A percentile compares a stretch with the other conserved stretches of the same genome.
Conservation (phyloP, 768 basidiomycete species). For the Mycena floridula region DNA sequence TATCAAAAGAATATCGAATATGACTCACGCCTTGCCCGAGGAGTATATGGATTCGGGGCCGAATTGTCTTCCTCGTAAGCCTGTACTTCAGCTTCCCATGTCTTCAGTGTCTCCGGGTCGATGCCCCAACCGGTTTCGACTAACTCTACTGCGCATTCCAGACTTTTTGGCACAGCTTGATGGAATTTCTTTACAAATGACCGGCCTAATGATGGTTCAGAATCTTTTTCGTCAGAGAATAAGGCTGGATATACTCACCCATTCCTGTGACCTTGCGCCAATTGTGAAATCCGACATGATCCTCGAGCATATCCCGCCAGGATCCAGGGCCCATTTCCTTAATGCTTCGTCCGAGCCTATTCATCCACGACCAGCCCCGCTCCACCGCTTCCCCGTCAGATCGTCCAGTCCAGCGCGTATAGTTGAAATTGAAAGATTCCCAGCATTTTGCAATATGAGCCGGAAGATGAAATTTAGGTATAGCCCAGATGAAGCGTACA, state of each 20-base stretch:
- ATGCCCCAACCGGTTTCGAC: background rate
- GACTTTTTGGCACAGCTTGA: background rate
- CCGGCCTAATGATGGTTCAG: background rate
- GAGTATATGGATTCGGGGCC: background rate
- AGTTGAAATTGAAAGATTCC: conserved; percentile 18
- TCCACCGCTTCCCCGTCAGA: conserved; percentile 21
- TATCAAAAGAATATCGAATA: too few relatives aligned
- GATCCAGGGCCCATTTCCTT: conserved; percentile 22
- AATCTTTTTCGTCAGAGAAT: background rate
- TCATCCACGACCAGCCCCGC: conserved; percentile 17
- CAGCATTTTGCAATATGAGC: conserved; percentile 19
- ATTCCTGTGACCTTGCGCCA: conserved; percentile 18
- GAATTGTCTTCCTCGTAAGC: background rate
- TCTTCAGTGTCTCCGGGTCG: background rate
- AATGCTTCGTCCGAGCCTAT: conserved; percentile 12
- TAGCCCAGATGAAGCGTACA: conserved; percentile 4
- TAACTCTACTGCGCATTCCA: background rate
- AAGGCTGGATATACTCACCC: conserved; percentile 9
- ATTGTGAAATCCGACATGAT: conserved; percentile 18
- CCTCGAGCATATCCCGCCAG: conserved; percentile 17
- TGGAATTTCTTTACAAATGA: background rate
- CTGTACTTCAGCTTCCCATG: background rate
- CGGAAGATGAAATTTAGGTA: conserved; percentile 26
- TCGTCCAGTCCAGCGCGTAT: conserved; percentile 13
- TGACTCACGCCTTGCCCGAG: background rate